Evolutionary conservation across 202 grass and related monocot species (phyloP).

Genomic region (Cymbopogon flexuosus): DNA sequence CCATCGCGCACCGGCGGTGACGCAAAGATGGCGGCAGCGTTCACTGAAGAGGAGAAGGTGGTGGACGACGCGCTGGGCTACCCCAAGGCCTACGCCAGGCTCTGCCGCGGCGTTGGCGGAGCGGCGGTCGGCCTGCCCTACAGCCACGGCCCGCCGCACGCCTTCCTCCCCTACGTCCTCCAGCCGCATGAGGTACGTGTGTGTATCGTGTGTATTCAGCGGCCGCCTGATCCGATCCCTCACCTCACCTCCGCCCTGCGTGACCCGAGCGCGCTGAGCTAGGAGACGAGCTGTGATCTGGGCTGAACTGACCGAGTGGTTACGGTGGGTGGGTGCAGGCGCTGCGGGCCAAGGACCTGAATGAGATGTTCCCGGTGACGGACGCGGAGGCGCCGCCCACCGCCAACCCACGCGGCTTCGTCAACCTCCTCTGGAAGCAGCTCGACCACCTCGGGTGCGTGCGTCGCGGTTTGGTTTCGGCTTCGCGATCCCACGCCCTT

Average conservation of each 20-base stretch:
- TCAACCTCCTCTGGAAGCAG: slow-evolving; percentile 94
- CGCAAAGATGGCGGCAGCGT: slow-evolving; percentile 15
- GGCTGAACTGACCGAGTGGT: background rate
- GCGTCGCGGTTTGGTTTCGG: background rate
- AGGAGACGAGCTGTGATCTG: background rate
- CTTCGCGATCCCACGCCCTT: background rate
- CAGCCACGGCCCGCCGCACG: slow-evolving; percentile 58
- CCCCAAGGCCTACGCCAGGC: slow-evolving; percentile 78
- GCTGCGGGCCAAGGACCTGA: slow-evolving; percentile 65
- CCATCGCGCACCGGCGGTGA: background rate
- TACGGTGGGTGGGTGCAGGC: slow-evolving; percentile 30
- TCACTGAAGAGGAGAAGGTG: slow-evolving; percentile 75
- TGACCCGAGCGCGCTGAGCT: background rate
- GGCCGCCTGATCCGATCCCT: background rate
- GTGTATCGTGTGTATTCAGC: background rate
- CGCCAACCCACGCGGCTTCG: slow-evolving; percentile 67
- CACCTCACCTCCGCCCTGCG: background rate
- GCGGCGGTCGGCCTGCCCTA: slow-evolving; percentile 46
- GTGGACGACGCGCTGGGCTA: slow-evolving; percentile 70
- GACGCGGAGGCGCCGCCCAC: slow-evolving; percentile 63
- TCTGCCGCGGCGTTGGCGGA: slow-evolving; percentile 43
- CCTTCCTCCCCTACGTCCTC: slow-evolving; percentile 74
- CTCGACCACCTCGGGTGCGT: slow-evolving; percentile 79
- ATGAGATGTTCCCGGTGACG: slow-evolving; percentile 71
- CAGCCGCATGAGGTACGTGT: slow-evolving; percentile 76